Evolutionary conservation across 2,329 filamentous ascomycete genomes (phyloP), one percentile per base, ranked within the genome.

Genomic region (Alternaria arbusti): DNA sequence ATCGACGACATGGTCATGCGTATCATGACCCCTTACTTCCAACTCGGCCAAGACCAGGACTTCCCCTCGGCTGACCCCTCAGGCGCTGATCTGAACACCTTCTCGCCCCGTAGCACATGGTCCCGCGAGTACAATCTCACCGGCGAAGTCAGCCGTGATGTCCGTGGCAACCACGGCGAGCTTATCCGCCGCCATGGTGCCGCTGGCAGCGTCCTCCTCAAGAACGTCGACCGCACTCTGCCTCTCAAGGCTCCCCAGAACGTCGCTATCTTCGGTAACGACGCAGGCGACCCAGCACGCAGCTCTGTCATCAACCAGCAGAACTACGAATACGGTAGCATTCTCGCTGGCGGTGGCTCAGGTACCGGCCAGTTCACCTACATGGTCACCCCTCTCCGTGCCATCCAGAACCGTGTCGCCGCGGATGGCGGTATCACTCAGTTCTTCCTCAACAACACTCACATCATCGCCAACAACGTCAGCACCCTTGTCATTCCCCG

Each of bases 181-280:
- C 63, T 81, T 32, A 82, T 83, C 49, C 79, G 82, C 32, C 78
- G 78, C 59, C 75, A 81, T 46, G 82, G 80, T 36, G 76, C 80
- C 30, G 80, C 79, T 43, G 80, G 80, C 2, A 78, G 76, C 30
- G 80, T 83, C 6, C 70, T 83, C 8, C 68, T 86, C 15, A 86
- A 86, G 75, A 88, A 89, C 59, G 72, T 70, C 1, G 81, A 82
- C 9, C 77, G 79, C 9, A 74, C 84, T 3, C 79, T 89, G 1
- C 87, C 87, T 0, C 75, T 91, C 8, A 83, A 84, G 57, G 83
- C 82, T 57, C 84, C 85, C 7, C 79, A 76, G 50, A 82, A 80
- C 30, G 82, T 86, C 50, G 81, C 79, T 3, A 76, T 87, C 2
- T 85, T 86, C 59, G 85, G 85, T 2, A 84, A 84, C 57, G 82